Evolutionary conservation across 1,139 yeast genomes (phyloP).

Genomic region (Zhuliangozyma blackwelliae): DNA sequence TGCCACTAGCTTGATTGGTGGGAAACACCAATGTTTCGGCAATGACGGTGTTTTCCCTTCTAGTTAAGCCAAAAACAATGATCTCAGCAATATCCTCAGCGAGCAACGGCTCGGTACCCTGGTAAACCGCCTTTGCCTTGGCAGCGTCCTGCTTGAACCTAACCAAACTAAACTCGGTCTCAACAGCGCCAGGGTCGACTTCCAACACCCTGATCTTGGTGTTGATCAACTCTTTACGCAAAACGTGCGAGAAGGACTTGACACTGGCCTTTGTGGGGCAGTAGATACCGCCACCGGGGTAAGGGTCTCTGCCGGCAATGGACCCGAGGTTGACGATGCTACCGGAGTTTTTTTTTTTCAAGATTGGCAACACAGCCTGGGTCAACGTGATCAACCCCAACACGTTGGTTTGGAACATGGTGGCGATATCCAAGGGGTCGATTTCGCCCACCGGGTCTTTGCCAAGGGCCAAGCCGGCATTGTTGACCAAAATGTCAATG

Average conservation of each 20-base stretch:
- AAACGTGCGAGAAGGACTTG: slow-evolving; percentile 66
- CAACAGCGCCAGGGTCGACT: slow-evolving; percentile 84
- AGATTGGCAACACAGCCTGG: slow-evolving; percentile 40
- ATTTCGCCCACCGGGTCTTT: slow-evolving; percentile 35
- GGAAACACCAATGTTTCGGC: slow-evolving; percentile 79
- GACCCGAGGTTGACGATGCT: slow-evolving; percentile 83
- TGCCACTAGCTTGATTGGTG: slow-evolving; percentile 72
- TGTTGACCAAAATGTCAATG: slow-evolving; percentile 37
- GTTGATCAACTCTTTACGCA: slow-evolving; percentile 73
- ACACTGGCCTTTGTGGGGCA: slow-evolving; percentile 88
- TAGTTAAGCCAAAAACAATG: slow-evolving; percentile 65
- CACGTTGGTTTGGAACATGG: slow-evolving; percentile 42
- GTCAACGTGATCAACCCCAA: slow-evolving; percentile 39
- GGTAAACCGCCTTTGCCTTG: slow-evolving; percentile 69
- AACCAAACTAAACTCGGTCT: slow-evolving; percentile 78
- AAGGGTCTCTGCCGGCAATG: slow-evolving; percentile 83
- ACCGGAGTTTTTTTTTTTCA: slow-evolving; percentile 52
- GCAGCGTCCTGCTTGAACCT: slow-evolving; percentile 69
- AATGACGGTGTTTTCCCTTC: slow-evolving; percentile 70
- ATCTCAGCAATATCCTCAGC: slow-evolving; percentile 83
- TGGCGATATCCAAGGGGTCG: slow-evolving; percentile 26
- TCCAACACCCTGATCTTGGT: slow-evolving; percentile 77
- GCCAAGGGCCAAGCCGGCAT: slow-evolving; percentile 44
- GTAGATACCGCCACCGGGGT: slow-evolving; percentile 83
- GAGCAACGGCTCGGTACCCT: slow-evolving; percentile 65